A percentile compares a stretch with the other conserved stretches of the same genome.
Conservation (phyloP, 108 stramenopile genomes). For the Mayamaea pseudoterrestris region DNA sequence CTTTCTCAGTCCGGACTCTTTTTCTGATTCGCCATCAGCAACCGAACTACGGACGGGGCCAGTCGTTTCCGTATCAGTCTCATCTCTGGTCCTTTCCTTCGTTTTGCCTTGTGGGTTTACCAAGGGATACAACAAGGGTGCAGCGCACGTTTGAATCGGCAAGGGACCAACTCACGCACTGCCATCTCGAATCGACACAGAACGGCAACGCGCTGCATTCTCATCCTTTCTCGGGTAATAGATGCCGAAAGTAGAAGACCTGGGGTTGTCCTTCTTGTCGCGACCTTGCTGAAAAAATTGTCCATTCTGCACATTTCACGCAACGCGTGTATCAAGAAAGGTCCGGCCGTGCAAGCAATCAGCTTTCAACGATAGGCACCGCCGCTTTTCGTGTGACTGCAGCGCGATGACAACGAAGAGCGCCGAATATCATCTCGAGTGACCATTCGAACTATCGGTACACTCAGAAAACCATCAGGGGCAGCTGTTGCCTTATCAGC, state of each 20-base stretch:
- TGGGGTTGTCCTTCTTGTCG: slow-evolving; percentile 38
- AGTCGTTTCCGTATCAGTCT: neutral
- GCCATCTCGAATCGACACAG: slow-evolving; percentile 47
- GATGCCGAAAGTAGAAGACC: slow-evolving; percentile 59
- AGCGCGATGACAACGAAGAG: slow-evolving; percentile 21
- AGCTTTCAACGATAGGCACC: slow-evolving; percentile 38
- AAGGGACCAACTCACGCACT: slow-evolving; percentile 9
- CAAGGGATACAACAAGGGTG: slow-evolving; percentile 41
- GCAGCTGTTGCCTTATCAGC: neutral
- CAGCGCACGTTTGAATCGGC: slow-evolving; percentile 20
- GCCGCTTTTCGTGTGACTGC: slow-evolving; percentile 34
- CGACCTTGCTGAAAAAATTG: slow-evolving; percentile 67
- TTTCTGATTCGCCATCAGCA: neutral
- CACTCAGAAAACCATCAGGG: neutral
- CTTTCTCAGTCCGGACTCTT: neutral
- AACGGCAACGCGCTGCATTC: slow-evolving; percentile 31
- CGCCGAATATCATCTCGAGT: slow-evolving; percentile 34
- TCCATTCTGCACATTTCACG: slow-evolving; percentile 44
- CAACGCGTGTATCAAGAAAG: slow-evolving; percentile 49
- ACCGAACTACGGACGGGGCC: neutral
- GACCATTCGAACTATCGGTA: slow-evolving; percentile 15
- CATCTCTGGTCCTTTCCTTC: neutral
- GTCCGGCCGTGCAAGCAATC: slow-evolving; percentile 43
- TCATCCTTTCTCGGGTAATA: slow-evolving; percentile 48
- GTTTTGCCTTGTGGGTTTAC: slow-evolving; percentile 9